These are phyloP conservation scores for Solanum chiquidenum DNA, from an alignment of 257 asterid species.

Conservation along the genomic window DNA sequence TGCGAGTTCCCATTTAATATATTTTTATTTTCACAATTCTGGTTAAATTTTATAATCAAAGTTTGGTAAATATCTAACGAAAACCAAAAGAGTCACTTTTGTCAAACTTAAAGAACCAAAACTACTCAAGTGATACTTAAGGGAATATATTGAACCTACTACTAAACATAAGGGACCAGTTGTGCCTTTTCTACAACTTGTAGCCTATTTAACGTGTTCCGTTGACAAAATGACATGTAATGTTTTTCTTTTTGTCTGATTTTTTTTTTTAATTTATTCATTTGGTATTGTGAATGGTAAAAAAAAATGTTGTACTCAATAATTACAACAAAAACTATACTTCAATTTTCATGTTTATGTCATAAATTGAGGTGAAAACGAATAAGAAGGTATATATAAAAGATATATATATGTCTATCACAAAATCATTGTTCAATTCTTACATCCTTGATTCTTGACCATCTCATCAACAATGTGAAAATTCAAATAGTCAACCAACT, in stretches of 20 bases:
- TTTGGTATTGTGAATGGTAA: not conserved
- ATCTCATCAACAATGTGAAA: not conserved
- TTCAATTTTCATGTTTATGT: not conserved
- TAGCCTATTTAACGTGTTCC: not conserved
- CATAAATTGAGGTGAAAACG: not conserved
- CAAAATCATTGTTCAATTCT: not conserved
- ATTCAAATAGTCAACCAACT: not conserved
- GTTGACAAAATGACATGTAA: not conserved
- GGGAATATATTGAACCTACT: not conserved
- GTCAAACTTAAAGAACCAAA: not conserved
- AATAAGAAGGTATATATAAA: not conserved
- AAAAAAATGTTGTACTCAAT: not conserved
- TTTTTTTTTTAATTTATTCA: not conserved
- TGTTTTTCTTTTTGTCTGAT: not conserved
- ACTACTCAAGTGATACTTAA: not conserved
- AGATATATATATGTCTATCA: not conserved
- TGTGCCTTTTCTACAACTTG: not conserved
- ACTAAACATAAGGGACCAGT: not conserved
- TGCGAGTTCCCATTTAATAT: not conserved
- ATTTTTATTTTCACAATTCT: not conserved
- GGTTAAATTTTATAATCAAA: too few relatives aligned
- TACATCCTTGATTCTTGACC: not conserved
- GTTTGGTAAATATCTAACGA: not conserved
- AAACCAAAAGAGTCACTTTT: not conserved
- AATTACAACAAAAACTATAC: not conserved